Base-by-base conservation (phyloP, 2,329 filamentous ascomycete genomes). In the Hypoxylon sp. region DNA sequence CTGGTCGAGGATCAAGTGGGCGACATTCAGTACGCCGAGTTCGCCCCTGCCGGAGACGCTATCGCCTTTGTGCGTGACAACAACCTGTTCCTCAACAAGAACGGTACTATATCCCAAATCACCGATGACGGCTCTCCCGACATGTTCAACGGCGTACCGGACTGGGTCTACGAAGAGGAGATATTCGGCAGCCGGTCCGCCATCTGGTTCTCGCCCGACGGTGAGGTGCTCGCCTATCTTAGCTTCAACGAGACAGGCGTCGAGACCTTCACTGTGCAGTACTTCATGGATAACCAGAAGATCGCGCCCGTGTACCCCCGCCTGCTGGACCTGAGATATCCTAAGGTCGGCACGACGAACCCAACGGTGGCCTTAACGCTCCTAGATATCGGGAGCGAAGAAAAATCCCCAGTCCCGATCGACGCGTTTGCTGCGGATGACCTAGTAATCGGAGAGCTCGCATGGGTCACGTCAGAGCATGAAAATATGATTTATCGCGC, bases 61-160 rank as follows among this genome's bases (percentile, higher is more conserved):
- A 81, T 90, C 61, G 87, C 85, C 1, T 90, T 89, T 67, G 87
- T 90, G 13, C 83, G 85, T 38, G 84, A 77, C 37, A 90, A 90
- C 71, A 81, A 90, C 67, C 72, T 90, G 1, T 89, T 81, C 72
- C 70, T 89, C 49, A 83, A 80, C 76, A 77, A 76, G 58, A 77
- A 82, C 46, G 83, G 83, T 23, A 76, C 79, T 2, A 74, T 84
- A 11, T 78, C 77, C 2, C 84, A 83, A 45, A 80, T 88, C 58
- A 89, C 86, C 10, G 72, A 74, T 0, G 80, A 88, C 62, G 86
- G 86, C 9, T 79, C 84, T 0, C 81, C 83, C 0, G 83, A 88
- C 68, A 73, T 81, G 64, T 90, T 88, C 74, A 83, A 88, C 57
- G 86, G 78, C 3, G 80, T 88, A 1, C 86, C 86, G 0, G 86